Evolutionary conservation across 495 filamentous ascomycete species (phyloP).

Genomic region (Penicillium soppii): DNA sequence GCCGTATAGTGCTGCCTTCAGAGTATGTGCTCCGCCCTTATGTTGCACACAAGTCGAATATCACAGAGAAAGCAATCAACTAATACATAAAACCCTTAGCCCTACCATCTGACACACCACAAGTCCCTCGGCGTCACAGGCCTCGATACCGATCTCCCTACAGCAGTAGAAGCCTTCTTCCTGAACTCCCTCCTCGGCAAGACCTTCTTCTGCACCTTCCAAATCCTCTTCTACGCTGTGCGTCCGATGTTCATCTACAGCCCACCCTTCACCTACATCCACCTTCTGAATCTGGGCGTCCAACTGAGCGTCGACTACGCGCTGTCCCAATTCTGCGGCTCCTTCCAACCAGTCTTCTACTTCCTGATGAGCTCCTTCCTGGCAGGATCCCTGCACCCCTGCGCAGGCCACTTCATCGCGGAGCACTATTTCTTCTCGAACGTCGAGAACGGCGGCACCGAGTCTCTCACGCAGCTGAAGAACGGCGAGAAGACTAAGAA

Average conservation of each 20-base stretch:
- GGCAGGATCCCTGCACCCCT: slow-evolving; percentile 89
- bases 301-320: slow-evolving; percentile 78
- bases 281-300: slow-evolving; percentile 72
- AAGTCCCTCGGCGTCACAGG: slow-evolving; percentile 97
- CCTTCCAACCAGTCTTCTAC: slow-evolving; percentile 66
- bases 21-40: slow-evolving; percentile 49
- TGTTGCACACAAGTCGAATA: neutral
- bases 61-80: neutral
- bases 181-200: slow-evolving; percentile 97
- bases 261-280: slow-evolving; percentile 82
- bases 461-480: slow-evolving; percentile 49
- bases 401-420: slow-evolving; percentile 97
- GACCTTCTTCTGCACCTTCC: slow-evolving; percentile 99
- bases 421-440: slow-evolving; percentile 98
- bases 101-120: slow-evolving; percentile 98
- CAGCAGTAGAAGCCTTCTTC: slow-evolving; percentile 85
- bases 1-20: slow-evolving; percentile 94
- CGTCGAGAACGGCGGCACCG: slow-evolving; percentile 53
- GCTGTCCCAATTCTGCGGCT: slow-evolving; percentile 55
- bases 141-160: slow-evolving; percentile 94
- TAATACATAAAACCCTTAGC: slow-evolving; percentile 44
- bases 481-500: slow-evolving; percentile 21
- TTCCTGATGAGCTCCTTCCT: slow-evolving; percentile 85
- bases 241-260: slow-evolving; percentile 94
- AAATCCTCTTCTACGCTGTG: slow-evolving; percentile 99